Evolutionary conservation across 2,329 filamentous ascomycete species (phyloP).

Genomic region (Colletotrichum camelliae): DNA sequence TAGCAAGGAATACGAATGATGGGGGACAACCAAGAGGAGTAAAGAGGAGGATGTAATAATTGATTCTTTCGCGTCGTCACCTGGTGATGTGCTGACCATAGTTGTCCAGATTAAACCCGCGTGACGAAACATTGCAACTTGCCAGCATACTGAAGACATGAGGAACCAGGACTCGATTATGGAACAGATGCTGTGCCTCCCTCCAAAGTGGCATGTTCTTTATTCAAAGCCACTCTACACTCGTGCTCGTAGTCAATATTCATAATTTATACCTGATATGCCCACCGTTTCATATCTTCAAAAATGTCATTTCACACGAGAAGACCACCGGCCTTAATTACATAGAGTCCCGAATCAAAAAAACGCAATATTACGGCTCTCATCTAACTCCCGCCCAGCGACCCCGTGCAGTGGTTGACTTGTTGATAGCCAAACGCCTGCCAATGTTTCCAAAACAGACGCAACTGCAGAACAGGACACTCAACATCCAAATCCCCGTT

Average conservation of each 20-base stretch:
- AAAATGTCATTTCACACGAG: neutral
- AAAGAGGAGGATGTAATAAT: neutral
- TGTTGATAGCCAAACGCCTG: conserved; percentile 70
- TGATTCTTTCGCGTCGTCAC: neutral
- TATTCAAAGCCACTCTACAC: neutral
- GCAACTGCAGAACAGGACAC: conserved; percentile 92
- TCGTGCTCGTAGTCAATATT: neutral
- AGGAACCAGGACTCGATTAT: neutral
- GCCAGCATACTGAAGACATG: neutral
- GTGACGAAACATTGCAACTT: neutral
- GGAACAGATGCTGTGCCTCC: neutral
- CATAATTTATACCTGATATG: neutral
- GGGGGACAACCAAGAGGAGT: too few species aligned
- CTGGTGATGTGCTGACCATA: neutral
- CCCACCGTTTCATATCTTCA: neutral
- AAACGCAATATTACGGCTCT: neutral
- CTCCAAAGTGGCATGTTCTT: neutral
- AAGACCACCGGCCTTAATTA: neutral
- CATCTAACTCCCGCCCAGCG: conserved; percentile 39
- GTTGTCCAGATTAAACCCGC: neutral
- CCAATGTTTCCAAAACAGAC: conserved; percentile 98
- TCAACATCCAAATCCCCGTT: conserved; percentile 86
- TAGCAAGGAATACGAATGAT: neutral
- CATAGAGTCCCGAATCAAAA: neutral
- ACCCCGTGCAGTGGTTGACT: conserved; percentile 44